Base-by-base conservation (phyloP, 2,329 filamentous ascomycete genomes). In the Pyrenochaeta sp. region DNA sequence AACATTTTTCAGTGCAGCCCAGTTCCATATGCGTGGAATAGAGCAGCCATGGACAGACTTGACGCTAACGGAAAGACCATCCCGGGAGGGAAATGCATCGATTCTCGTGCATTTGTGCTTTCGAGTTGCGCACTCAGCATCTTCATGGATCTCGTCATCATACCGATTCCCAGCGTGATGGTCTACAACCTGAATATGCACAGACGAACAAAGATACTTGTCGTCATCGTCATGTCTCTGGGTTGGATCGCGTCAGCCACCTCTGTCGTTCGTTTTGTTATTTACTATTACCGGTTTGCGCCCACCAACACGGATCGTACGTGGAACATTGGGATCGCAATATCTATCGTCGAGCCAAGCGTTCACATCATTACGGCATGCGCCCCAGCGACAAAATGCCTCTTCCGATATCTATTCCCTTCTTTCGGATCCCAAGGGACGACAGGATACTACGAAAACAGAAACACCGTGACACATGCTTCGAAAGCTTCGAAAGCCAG, bases 361-460 rank as follows among this genome's bases (percentile, higher is more conserved):
- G 53, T 76, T 0, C 80, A 78, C 35, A 79, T 83, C 50, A 69
- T 80, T 29, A 79, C 78, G 0, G 79, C 79, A 6, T 81, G 77
- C 49, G 74, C 81, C 0, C 80, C 80, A 0, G 80, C 79, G 0
- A 65, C 82, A 26, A 72, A 77, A 5, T 78, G 78, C 3, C 69
- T 78, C 10, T 51, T 80, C 21, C 65, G 68, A 3, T 55, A 59
- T 24, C 35, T 70, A 7, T 55, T 64, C 41, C 68, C 68, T 6
- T 64, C 67, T 15, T 70, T 70, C 43, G 54, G 61, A 3, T 53
- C 57, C 2, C 43, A 51, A 8, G 49, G 48, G 9, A 43, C 36
- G 1, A 45, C 48, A 14, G 44, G 52, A 1, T 48, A 54, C 34
- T 53, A 58, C 36, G 41, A 49, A 31, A 44, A 61, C 13, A 30